Evolutionary conservation across 192 early-diverging fungal genomes (phyloP).

Genomic region (Phycomyces blakesleeanus): DNA sequence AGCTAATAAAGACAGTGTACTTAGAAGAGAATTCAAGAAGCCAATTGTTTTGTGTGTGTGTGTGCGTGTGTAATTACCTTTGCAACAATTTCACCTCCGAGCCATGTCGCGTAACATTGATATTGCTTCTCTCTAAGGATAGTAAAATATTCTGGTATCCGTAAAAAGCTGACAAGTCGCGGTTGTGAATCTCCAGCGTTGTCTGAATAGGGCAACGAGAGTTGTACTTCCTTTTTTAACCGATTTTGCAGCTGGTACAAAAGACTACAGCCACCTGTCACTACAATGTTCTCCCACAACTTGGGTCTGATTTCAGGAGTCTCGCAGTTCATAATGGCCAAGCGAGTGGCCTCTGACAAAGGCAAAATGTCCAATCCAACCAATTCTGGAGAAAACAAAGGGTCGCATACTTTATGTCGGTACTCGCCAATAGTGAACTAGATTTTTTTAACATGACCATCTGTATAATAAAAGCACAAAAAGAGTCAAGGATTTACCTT

Average conservation of each 20-base stretch:
- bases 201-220: slow-evolving; percentile 71
- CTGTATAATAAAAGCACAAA: neutral
- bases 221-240: slow-evolving; percentile 61
- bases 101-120: slow-evolving; percentile 59
- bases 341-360: slow-evolving; percentile 61
- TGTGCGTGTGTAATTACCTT: slow-evolving; percentile 53
- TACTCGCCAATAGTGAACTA: slow-evolving; percentile 58
- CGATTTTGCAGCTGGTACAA: slow-evolving; percentile 60
- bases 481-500: slow-evolving; percentile 32
- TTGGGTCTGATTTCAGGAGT: slow-evolving; percentile 64
- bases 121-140: slow-evolving; percentile 66
- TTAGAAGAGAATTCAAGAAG: neutral
- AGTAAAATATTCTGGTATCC: slow-evolving; percentile 86
- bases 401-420: slow-evolving; percentile 58
- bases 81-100: slow-evolving; percentile 85
- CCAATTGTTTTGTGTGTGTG: neutral
- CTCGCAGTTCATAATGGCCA: slow-evolving; percentile 62
- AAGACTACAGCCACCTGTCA: slow-evolving; percentile 73
- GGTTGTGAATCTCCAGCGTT: slow-evolving; percentile 83
- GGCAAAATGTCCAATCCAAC: slow-evolving; percentile 36
- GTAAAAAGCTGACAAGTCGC: slow-evolving; percentile 74
- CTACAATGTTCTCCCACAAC: slow-evolving; percentile 81
- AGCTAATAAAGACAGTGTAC: slow-evolving; percentile 35
- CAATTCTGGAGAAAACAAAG: slow-evolving; percentile 70
- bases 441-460: neutral